These are phyloP conservation scores for Entophlyctis luteolus DNA, from an alignment of 192 early-diverging fungal genomes.

Conservation along the genomic window DNA sequence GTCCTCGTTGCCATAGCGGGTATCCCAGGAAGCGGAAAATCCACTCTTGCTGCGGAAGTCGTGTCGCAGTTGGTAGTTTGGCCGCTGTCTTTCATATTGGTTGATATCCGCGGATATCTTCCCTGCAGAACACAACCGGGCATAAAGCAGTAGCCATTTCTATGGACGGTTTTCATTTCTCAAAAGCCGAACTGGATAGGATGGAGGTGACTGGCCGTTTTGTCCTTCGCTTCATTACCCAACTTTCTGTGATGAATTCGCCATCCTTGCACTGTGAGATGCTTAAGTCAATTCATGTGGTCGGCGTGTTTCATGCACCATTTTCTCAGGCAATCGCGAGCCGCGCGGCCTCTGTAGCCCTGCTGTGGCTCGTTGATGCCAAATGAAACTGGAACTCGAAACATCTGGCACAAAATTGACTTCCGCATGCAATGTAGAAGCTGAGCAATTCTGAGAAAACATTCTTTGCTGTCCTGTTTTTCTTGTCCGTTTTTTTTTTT, in stretches of 20 bases:
- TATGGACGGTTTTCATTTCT: constrained; percentile 61
- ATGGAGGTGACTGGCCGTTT: not conserved
- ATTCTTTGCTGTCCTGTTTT: not conserved
- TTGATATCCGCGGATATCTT: not conserved
- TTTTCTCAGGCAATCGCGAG: too few species aligned
- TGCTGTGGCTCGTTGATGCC: too few species aligned
- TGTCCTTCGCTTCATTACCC: not conserved
- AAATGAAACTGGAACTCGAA: too few species aligned
- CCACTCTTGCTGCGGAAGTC: constrained; percentile 29
- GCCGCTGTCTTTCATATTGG: not conserved
- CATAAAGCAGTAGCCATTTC: constrained; percentile 37
- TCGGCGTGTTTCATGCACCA: too few species aligned
- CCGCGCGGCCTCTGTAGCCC: too few species aligned
- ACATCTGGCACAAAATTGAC: too few species aligned
- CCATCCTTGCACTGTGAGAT: constrained; percentile 27
- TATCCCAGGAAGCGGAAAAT: constrained; percentile 46
- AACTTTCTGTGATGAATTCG: constrained; percentile 5
- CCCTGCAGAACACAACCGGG: not conserved
- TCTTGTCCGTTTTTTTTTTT: not conserved
- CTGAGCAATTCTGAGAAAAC: too few species aligned
- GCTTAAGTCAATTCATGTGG: too few species aligned
- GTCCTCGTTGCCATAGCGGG: constrained; percentile 32
- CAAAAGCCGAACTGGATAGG: constrained; percentile 25
- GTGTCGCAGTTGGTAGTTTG: constrained; percentile 1
- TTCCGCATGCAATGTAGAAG: too few species aligned